Evolutionary conservation across 495 filamentous ascomycete species (phyloP), one percentile per base, ranked within the genome.

Genomic region (Cercophora sp.): DNA sequence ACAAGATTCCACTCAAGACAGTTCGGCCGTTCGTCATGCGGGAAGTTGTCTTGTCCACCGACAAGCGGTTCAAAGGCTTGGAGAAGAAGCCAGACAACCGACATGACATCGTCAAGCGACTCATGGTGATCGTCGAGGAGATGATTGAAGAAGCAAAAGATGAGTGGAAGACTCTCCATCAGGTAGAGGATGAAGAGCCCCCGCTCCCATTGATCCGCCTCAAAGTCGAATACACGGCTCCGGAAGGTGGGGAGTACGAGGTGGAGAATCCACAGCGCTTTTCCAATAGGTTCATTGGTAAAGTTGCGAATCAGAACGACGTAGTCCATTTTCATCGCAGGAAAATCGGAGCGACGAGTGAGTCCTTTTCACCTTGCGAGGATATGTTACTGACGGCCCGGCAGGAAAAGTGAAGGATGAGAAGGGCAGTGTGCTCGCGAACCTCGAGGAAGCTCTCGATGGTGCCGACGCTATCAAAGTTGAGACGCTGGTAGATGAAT

Each of bases 221-320:
- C 8, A 85, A 90, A 32, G 92, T 99, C 5, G 93, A 99, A 58
- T 93, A 86, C 54, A 85, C 91, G 0, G 84, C 92, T 1, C 88
- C 89, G 0, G 90, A 96, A 25, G 89, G 89, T 20, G 86, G 88
- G 32, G 80, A 82, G 36, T 99, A 86, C 58, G 89, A 96, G 51
- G 86, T 85, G 50, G 94, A 97, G 62, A 99, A 99, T 54, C 93
- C 93, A 13, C 93, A 97, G 61, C 83, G 93, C 4, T 97, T 97
- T 58, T 97, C 94, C 0, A 96, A 95, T 66, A 83, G 91, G 4
- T 99, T 99, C 58, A 78, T 85, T 1, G 85, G 83, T 5, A 89
- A 85, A 60, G 93, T 97, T 0, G 93, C 93, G 8, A 99, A 99
- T 59, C 82, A 86, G 1, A 93, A 88, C 58, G 93, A 99, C 57